Evolutionary conservation across 169 alveolate species (phyloP).

Genomic region (Babesia divergens): DNA sequence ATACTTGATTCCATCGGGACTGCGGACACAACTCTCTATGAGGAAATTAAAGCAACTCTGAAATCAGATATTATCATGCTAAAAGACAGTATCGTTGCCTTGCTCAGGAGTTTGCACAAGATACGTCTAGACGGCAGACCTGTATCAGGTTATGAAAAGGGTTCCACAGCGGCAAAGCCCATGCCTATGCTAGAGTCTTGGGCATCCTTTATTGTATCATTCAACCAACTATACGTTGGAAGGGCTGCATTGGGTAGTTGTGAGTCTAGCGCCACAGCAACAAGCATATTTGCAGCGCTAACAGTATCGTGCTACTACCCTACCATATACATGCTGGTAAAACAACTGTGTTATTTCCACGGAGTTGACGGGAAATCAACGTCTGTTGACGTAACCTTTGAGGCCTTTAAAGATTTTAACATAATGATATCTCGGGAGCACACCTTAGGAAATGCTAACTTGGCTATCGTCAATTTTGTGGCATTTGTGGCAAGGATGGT

Average conservation of each 20-base stretch:
- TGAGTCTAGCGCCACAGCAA: neutral
- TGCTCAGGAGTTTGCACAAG: neutral
- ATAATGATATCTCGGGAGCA: neutral
- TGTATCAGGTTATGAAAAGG: neutral
- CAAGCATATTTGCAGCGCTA: slow-evolving; percentile 2
- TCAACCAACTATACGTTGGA: neutral
- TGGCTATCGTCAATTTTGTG: neutral
- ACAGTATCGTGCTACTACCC: slow-evolving; percentile 2
- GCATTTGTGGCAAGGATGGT: slow-evolving; percentile 1
- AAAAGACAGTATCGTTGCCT: neutral
- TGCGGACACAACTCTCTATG: neutral
- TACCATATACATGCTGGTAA: neutral
- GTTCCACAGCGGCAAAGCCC: neutral
- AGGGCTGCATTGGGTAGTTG: neutral
- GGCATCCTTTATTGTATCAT: slow-evolving; percentile 4
- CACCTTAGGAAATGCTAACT: slow-evolving; percentile 1
- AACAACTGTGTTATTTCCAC: neutral
- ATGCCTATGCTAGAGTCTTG: slow-evolving; percentile 21
- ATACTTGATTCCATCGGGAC: neutral
- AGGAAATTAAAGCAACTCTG: neutral
- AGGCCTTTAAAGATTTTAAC: neutral
- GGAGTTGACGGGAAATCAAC: neutral
- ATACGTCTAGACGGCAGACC: neutral
- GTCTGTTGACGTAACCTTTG: neutral
- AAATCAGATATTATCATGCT: neutral